Evolutionary conservation across 2,329 filamentous ascomycete genomes (phyloP).

Genomic region (Ceratocystis huliohia): DNA sequence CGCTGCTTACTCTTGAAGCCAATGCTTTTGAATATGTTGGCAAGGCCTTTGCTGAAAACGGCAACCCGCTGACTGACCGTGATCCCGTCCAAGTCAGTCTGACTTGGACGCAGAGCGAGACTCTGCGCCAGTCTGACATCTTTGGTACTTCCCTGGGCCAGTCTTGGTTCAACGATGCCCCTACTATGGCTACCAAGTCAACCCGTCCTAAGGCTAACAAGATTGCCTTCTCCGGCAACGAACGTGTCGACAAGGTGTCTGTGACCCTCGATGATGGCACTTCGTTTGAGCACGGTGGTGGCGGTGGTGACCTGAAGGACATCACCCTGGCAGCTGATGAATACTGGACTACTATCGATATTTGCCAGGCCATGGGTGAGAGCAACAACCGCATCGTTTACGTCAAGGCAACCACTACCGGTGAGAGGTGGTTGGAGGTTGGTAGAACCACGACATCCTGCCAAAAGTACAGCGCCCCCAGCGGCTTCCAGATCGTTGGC

Average conservation of each 20-base stretch:
- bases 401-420: conserved; percentile 40
- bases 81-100: conserved; percentile 47
- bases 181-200: conserved; percentile 28
- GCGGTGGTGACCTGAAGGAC: conserved; percentile 33
- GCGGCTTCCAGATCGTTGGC: conserved; percentile 41
- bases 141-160: conserved; percentile 38
- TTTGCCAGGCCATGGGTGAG: conserved; percentile 40
- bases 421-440: conserved; percentile 33
- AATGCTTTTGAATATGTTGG: conserved; percentile 44
- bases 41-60: conserved; percentile 43
- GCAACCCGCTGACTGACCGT: conserved; percentile 49
- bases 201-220: conserved; percentile 28
- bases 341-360: conserved; percentile 35
- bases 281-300: conserved; percentile 41
- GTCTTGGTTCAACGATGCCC: conserved; percentile 44
- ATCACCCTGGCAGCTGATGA: conserved; percentile 37
- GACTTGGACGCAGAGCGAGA: conserved; percentile 34
- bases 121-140: conserved; percentile 35
- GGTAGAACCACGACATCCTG: conserved; percentile 39
- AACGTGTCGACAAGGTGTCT: conserved; percentile 39
- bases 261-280: conserved; percentile 39
- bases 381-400: conserved; percentile 42
- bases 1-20: conserved; percentile 35
- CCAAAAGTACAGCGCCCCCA: conserved; percentile 33
- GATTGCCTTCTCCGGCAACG: conserved; percentile 36